Conservation (phyloP, 2,329 filamentous ascomycete genomes). For the Trichophyton mentagrophytes region DNA sequence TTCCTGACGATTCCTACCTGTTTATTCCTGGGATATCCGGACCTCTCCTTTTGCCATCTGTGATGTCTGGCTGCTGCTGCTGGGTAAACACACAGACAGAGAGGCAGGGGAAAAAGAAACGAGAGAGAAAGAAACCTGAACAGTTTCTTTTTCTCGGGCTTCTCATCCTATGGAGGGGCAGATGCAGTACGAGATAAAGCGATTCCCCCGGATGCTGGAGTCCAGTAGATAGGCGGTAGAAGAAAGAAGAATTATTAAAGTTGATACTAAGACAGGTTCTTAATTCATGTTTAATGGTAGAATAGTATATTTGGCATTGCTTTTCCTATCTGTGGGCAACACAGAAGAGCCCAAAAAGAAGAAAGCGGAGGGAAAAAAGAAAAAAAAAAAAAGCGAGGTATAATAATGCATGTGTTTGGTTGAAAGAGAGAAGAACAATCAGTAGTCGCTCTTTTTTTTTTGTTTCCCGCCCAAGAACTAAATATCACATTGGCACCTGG, state of each 20-base stretch:
- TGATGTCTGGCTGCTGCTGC: not conserved
- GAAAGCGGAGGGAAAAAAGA: not conserved
- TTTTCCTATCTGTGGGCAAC: not conserved
- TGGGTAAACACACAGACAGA: not conserved
- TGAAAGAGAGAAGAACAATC: not conserved
- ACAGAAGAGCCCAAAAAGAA: not conserved
- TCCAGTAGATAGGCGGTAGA: not conserved
- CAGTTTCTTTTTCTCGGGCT: slow-evolving; percentile 1
- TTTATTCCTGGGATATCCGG: not conserved
- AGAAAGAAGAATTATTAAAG: slow-evolving; percentile 3
- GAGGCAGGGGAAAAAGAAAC: not conserved
- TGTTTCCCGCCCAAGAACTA: not conserved
- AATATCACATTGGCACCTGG: not conserved
- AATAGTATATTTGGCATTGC: not conserved
- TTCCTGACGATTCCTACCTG: not conserved
- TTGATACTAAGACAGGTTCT: not conserved
- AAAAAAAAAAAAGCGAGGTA: not conserved
- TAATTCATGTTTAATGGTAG: not conserved
- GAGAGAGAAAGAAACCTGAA: not conserved
- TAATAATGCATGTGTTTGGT: not conserved
- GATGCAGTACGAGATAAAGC: not conserved
- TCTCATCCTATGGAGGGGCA: not conserved
- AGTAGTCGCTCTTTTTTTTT: not conserved
- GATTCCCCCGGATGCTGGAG: not conserved
- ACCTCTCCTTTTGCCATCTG: not conserved